Evolutionary conservation across 345 rosid species (phyloP).

Genomic region (Orychophragmus violaceus): DNA sequence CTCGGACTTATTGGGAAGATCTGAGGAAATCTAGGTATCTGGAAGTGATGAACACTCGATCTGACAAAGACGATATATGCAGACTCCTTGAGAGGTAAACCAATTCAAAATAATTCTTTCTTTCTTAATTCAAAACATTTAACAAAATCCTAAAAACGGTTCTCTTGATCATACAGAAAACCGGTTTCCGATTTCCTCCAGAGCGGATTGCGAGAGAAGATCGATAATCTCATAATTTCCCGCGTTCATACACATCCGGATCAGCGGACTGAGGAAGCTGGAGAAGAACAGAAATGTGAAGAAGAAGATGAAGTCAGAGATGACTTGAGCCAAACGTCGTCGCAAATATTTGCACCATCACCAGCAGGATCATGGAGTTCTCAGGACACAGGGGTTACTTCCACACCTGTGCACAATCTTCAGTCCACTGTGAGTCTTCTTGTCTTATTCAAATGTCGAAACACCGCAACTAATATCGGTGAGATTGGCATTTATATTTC

Average conservation of each 20-base stretch:
- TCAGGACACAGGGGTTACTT: constrained; percentile 36
- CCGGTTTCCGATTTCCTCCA: not conserved
- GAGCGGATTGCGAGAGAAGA: not conserved
- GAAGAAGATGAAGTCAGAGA: constrained; percentile 25
- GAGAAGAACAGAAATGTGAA: constrained; percentile 23
- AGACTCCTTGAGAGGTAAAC: not conserved
- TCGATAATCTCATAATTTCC: not conserved
- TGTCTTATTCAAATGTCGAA: not conserved
- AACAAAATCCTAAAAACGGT: not conserved
- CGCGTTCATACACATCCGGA: constrained; percentile 31
- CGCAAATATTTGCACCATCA: constrained; percentile 32
- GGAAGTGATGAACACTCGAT: not conserved
- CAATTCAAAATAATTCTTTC: not conserved
- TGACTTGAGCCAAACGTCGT: constrained; percentile 33
- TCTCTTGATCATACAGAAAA: not conserved
- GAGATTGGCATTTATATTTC: not conserved
- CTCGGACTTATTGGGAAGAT: not conserved
- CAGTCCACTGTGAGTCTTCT: constrained; percentile 5
- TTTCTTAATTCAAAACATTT: not conserved
- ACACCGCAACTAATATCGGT: not conserved
- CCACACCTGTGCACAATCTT: constrained; percentile 12
- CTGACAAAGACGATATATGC: not conserved
- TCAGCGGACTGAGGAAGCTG: constrained; percentile 19
- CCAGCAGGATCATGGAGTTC: constrained; percentile 51
- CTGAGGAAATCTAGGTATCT: not conserved